Base-by-base conservation (phyloP, 2,329 filamentous ascomycete genomes). In the Nigrograna mackinnonii region DNA sequence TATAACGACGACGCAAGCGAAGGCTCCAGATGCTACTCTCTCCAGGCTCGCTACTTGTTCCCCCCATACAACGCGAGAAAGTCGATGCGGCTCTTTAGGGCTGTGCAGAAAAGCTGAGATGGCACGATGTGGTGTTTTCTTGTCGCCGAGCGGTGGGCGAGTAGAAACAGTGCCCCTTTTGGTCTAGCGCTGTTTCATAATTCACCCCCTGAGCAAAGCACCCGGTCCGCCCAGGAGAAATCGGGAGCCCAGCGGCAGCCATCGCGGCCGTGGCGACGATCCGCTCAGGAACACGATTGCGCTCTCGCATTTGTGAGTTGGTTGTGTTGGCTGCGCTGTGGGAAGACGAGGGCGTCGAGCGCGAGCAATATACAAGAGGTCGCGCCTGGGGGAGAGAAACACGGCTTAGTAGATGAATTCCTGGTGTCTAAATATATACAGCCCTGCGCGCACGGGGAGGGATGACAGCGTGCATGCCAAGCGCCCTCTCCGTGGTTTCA, bases 381-480 rank as follows among this genome's bases (percentile, higher is more conserved):
- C 32, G 39, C n/a, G n/a, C n/a, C n/a, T 39, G 44, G 26, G 35
- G n/a, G 31, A 43, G 41, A 52, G 45, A 43, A 38, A 30, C 26
- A 40, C 47, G 44, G 48, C 50, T 49, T 45, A 48, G 40, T 43
- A 37, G 42, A 41, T 39, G 35, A 52, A 36, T 48, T 54, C 54
- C 56, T 45, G 44, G 47, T 55, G 51, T 44, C 62, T 57, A 62
- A 59, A 62, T 58, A 55, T 59, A 58, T 43, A 47, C 47, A 58
- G 53, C 57, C 52, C 50, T 60, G 55, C 51, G 58, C 54, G 58
- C 54, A 50, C 51, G 46, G 57, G 47, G 43, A 57, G 43, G 39
- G 57, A 58, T 62, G 58, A 59, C 62, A 52, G 52, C 53, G 49
- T 60, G 58, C 55, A 60, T 63, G 61, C 63, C 63, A 66, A 65